phyloP scores from a whole-genome alignment of 2,329 filamentous ascomycete species.

The Calonectria pseudoreteaudii region DNA sequence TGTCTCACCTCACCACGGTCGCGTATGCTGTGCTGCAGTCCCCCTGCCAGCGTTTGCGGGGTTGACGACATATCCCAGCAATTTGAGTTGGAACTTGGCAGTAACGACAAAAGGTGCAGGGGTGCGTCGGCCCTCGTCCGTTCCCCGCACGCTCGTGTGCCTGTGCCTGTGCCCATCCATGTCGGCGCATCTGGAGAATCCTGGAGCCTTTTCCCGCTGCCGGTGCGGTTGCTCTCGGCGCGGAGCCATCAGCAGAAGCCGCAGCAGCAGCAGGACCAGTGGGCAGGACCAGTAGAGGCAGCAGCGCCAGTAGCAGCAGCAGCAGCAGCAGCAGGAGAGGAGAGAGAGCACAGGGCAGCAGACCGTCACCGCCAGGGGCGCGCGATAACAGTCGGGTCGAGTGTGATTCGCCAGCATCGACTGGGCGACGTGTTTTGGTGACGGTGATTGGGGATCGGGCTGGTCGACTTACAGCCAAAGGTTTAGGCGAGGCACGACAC shows the following conservation, averaged over 20 bases:
- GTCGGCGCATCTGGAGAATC: background rate
- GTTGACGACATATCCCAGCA: background rate
- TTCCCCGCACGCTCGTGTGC: background rate
- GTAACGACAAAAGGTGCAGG: background rate
- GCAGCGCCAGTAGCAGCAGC: background rate
- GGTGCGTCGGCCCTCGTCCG: background rate
- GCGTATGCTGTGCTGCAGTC: background rate
- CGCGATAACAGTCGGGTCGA: background rate
- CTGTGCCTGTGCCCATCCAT: background rate
- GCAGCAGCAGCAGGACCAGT: background rate
- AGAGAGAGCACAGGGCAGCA: background rate
- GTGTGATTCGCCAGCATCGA: background rate
- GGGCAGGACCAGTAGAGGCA: too few relatives aligned
- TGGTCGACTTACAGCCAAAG: background rate
- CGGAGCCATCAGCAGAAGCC: background rate
- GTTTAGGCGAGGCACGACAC: constrained; percentile 9
- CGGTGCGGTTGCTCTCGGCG: background rate
- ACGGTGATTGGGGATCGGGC: background rate
- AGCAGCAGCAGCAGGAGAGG: background rate
- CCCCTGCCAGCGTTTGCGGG: background rate
- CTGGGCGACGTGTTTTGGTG: background rate
- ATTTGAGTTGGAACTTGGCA: background rate
- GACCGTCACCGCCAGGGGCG: constrained; percentile 4
- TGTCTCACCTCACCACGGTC: background rate
- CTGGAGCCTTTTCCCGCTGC: background rate